A percentile compares a stretch with the other conserved stretches of the same genome.
phyloP scores from a whole-genome alignment of 441 rosid genomes.

The Pelargonium exstipulatum region DNA sequence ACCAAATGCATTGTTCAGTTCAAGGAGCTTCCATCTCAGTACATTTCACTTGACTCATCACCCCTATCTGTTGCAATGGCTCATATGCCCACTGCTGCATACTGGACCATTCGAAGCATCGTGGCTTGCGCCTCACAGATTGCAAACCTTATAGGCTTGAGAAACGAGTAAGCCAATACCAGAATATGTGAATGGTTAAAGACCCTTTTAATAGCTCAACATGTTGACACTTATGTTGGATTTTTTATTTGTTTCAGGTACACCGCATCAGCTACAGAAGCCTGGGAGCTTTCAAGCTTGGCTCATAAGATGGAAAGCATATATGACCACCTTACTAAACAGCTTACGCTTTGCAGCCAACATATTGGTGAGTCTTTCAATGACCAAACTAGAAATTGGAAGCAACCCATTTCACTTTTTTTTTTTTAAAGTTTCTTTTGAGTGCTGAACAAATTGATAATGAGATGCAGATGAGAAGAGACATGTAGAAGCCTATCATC shows the following conservation, averaged over 20 bases:
- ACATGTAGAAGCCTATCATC: conserved; percentile 23
- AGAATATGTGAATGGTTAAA: not conserved
- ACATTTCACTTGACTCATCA: conserved; percentile 25
- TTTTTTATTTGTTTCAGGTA: conserved; percentile 20
- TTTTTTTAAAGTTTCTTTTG: not conserved
- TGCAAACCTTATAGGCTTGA: conserved; percentile 27
- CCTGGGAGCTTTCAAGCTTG: conserved; percentile 33
- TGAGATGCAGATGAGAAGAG: conserved; percentile 31
- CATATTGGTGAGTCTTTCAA: conserved; percentile 27
- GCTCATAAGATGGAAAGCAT: conserved; percentile 35
- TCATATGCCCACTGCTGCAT: conserved; percentile 34
- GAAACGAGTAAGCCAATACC: conserved; percentile 31
- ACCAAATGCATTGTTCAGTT: conserved; percentile 33
- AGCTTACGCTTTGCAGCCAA: conserved; percentile 26
- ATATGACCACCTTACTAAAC: conserved; percentile 29
- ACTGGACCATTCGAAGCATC: conserved; percentile 43
- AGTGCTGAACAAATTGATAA: not conserved
- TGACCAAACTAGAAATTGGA: not conserved
- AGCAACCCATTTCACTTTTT: not conserved
- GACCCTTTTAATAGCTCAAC: not conserved
- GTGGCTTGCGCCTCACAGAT: conserved; percentile 36
- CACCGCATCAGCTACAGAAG: conserved; percentile 28
- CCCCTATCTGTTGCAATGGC: conserved; percentile 31
- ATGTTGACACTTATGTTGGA: not conserved
- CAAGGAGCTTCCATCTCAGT: conserved; percentile 26